Base-by-base conservation (phyloP, 768 basidiomycete genomes). In the Peribolospora kevripleyi region DNA sequence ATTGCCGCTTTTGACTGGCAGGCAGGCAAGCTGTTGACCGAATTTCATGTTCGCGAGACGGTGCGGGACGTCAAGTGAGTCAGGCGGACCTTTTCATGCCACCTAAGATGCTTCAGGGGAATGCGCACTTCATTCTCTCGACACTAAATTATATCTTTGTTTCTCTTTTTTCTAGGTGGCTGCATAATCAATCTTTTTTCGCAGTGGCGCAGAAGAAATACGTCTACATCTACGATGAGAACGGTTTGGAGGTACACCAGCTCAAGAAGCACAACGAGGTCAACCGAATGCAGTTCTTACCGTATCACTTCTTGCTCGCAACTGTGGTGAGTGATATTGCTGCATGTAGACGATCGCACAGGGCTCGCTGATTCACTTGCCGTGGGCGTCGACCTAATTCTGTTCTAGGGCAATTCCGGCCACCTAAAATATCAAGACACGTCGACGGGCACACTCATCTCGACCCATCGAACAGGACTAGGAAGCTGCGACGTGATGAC, bases 191-290 rank as follows among this genome's bases (percentile, higher is more conserved):
- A 52, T 81, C 83, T 0, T 84, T 81, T 67, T 87, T 82, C 63
- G 91, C 91, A 2, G 88, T 93, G 7, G 91, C 91, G 0, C 91
- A 98, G 68, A 84, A 85, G 68, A 83, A 87, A 72, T 84, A 91
- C 65, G 84, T 82, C 13, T 98, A 84, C 68, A 86, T 98, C 48
- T 97, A 98, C 60, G 93, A 97, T 68, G 76, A 80, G 41, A 77
- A 86, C 60, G 91, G 93, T 25, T 81, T 93, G 10, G 93, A 97
- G 65, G 68, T 98, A 4, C 93, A 97, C 63, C 74, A 78, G 59
- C 71, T 88, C 10, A 81, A 81, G 64, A 71, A 77, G 0, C 84
- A 87, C 61, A 76, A 93, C 58, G 93, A 97, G 62, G 82, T 86
- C 2, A 85, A 84, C 5, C 72, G 81, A 57, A 74, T 98, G 45